phyloP scores from a whole-genome alignment of 2,329 filamentous ascomycete genomes.

The Trichoderma lentiforme region DNA sequence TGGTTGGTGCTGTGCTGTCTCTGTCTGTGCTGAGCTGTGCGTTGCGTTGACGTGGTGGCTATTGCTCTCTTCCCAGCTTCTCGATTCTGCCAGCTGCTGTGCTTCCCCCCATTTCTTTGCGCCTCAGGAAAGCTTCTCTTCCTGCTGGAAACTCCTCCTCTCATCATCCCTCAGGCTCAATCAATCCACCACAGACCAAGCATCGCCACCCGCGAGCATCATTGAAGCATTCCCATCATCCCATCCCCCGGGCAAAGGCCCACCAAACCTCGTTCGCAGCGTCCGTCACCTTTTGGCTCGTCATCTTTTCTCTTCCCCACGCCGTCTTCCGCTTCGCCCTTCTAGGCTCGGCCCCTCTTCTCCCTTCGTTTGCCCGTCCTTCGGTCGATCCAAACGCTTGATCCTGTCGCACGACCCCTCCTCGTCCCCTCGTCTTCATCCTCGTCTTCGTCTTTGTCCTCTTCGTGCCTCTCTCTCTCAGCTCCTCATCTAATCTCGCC shows the following conservation, averaged over 20 bases:
- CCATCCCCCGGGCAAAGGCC: neutral
- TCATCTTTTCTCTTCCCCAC: slow-evolving; percentile 7
- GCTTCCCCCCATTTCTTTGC: neutral
- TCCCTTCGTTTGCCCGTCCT: slow-evolving; percentile 7
- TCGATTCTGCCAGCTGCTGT: neutral
- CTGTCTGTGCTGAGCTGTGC: neutral
- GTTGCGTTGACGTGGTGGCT: neutral
- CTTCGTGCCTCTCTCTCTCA: neutral
- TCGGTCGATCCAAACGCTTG: slow-evolving; percentile 14
- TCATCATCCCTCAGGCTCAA: neutral
- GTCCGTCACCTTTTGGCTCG: slow-evolving; percentile 11
- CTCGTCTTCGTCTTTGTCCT: neutral
- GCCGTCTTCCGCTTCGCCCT: slow-evolving; percentile 10
- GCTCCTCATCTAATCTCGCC: slow-evolving; percentile 16
- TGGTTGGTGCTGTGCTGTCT: neutral
- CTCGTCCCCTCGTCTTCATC: neutral
- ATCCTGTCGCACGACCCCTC: slow-evolving; percentile 19
- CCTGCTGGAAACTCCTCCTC: neutral
- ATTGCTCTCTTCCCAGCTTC: neutral
- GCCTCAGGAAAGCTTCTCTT: neutral
- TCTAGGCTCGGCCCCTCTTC: slow-evolving; percentile 11
- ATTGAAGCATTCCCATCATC: slow-evolving; percentile 5
- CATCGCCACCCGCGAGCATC: slow-evolving; percentile 3
- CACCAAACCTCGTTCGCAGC: neutral
- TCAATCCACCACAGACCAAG: neutral